Evolutionary conservation across 495 filamentous ascomycete genomes (phyloP), one percentile per base, ranked within the genome.

Genomic region (Aspergillus ellipticus): DNA sequence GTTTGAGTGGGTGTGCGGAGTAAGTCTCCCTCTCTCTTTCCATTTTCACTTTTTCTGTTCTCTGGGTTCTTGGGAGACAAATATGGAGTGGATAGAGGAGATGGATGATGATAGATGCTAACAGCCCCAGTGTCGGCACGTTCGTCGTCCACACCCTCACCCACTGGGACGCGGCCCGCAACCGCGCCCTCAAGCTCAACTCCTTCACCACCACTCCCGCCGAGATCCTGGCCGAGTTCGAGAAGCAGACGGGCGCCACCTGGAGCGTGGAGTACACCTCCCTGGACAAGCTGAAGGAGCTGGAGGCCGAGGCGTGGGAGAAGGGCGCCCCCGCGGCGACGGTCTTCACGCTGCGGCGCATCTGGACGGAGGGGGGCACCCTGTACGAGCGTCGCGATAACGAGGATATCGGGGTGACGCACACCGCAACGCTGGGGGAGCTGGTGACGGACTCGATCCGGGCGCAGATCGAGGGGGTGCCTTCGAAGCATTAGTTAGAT

Each of bases 331-430:
- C 84, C 2, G 26, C 60, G 19, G 84, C 85, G n/a, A 83, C 81
- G 0, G 51, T 64, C 1, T 67, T 76, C 35, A 88, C 87, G 0
- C 70, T 89, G 59, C 69, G 82, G 48, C 74, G 86, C 21, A 89
- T 89, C 42, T 89, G 86, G 87, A 79, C 81, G 0, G 82, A 88
- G 62, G 87, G 87, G 0, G 82, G 86, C 1, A 89, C 87, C 1
- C 62, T 89, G 52, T 89, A 90, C 65, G 77, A 77, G 8, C 75
- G 82, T 69, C 78, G 83, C 17, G 86, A 88, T 59, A 89, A 90
- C 62, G 78, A 72, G 9, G 51, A 76, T 21, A 74, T 90, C 53
- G 71, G 66, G 28, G 68, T 69, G 1, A 74, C 72, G 17, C 69
- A 77, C 8, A 68, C 79, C 52, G 75, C 81, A 43, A 72, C 73